Evolutionary conservation across 2,329 filamentous ascomycete species (phyloP).

Genomic region (Periglandula ipomoeae): DNA sequence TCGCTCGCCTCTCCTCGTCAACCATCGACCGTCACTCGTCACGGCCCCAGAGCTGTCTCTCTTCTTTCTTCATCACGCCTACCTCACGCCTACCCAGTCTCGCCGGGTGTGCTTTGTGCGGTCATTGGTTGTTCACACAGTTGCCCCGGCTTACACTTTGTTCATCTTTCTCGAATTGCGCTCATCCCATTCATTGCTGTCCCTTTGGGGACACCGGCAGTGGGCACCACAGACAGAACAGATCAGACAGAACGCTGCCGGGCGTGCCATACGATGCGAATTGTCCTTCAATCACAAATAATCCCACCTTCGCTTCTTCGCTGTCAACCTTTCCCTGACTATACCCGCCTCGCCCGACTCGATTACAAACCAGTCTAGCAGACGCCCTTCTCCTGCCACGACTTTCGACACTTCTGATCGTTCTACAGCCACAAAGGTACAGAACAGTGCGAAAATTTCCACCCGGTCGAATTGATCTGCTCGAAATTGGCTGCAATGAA

Average conservation of each 20-base stretch:
- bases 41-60: not conserved
- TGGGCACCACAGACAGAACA: conserved; percentile 4
- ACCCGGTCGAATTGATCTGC: not conserved
- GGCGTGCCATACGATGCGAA: conserved; percentile 2
- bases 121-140: conserved; percentile 13
- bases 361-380: not conserved
- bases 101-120: conserved; percentile 10
- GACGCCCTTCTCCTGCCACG: not conserved
- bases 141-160: conserved; percentile 10
- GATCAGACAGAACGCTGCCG: conserved; percentile 7
- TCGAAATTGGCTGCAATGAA: conserved; percentile 30
- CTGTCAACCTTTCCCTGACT: not conserved
- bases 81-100: not conserved
- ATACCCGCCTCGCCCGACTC: not conserved
- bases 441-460: not conserved
- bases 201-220: conserved; percentile 14
- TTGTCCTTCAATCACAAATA: not conserved
- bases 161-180: conserved; percentile 11
- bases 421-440: not conserved
- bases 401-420: not conserved
- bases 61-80: conserved; percentile 4
- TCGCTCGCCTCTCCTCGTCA: conserved; percentile 4
- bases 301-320: not conserved
- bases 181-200: conserved; percentile 11
- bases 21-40: not conserved